Evolutionary conservation across 306 rosid genomes (phyloP).

Genomic region (Begonia fuchsioides): DNA sequence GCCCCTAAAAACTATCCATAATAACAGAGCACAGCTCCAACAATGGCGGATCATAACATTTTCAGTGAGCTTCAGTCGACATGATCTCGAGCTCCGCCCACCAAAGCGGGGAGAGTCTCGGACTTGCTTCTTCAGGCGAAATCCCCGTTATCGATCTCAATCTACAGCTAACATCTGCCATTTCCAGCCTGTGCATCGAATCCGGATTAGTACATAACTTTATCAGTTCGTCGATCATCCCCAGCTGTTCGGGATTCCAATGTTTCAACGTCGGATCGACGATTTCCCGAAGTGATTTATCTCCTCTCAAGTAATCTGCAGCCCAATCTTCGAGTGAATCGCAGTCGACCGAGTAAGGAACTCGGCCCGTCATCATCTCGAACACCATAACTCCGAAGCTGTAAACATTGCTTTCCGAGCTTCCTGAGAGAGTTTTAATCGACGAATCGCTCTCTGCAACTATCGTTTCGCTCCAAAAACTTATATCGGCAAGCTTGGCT

Average conservation of each 20-base stretch:
- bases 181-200: constrained; percentile 35
- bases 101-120: constrained; percentile 89
- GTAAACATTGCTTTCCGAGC: constrained; percentile 47
- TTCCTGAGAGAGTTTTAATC: constrained; percentile 17
- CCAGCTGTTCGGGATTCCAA: constrained; percentile 43
- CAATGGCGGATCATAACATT: not conserved
- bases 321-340: constrained; percentile 54
- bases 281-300: constrained; percentile 34
- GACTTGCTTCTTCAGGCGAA: constrained; percentile 63
- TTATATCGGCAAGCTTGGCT: constrained; percentile 50
- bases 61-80: constrained; percentile 46
- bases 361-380: constrained; percentile 61
- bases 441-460: too few species aligned
- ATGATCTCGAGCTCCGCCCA: constrained; percentile 96
- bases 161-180: constrained; percentile 45
- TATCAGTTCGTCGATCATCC: constrained; percentile 35
- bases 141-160: constrained; percentile 62
- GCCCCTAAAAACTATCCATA: constrained; percentile 8
- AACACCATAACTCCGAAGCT: constrained; percentile 64
- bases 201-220: constrained; percentile 39
- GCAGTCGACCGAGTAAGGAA: constrained; percentile 50
- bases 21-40: constrained; percentile 10
- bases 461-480: constrained; percentile 46
- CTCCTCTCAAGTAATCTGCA: constrained; percentile 34
- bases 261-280: constrained; percentile 64